Evolutionary conservation across 1,284 basidiomycete species (phyloP).

Genomic region (Takashimella koratensis): DNA sequence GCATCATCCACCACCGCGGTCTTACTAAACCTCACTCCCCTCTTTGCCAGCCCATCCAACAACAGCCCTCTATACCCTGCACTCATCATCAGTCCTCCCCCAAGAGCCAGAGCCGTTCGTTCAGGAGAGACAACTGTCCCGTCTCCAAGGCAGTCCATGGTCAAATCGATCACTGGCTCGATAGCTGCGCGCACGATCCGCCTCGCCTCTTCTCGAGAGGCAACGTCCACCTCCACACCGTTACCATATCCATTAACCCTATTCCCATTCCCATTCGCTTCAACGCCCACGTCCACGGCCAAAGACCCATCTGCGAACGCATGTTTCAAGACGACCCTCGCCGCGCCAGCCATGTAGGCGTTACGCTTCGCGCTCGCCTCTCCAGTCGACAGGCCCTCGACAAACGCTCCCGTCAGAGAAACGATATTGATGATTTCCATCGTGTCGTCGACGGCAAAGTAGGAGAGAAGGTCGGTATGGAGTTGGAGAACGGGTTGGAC

Average conservation of each 20-base stretch:
- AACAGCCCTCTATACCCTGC: slow-evolving; percentile 32
- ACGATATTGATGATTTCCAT: slow-evolving; percentile 35
- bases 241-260: too few species aligned
- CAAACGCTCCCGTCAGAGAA: slow-evolving; percentile 25
- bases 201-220: slow-evolving; percentile 23
- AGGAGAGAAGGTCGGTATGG: slow-evolving; percentile 33
- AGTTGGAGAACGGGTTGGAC: slow-evolving; percentile 22
- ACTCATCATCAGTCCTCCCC: slow-evolving; percentile 40
- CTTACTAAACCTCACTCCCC: slow-evolving; percentile 27
- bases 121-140: slow-evolving; percentile 24
- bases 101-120: slow-evolving; percentile 30
- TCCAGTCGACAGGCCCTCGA: slow-evolving; percentile 24
- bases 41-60: slow-evolving; percentile 23
- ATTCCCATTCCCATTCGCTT: too few species aligned
- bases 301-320: slow-evolving; percentile 35
- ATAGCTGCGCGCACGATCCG: slow-evolving; percentile 22
- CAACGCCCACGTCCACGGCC: too few species aligned
- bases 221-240: slow-evolving; percentile 8
- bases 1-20: slow-evolving; percentile 35
- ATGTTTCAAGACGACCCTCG: slow-evolving; percentile 34
- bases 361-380: slow-evolving; percentile 36
- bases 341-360: slow-evolving; percentile 38
- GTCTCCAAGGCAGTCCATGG: slow-evolving; percentile 35
- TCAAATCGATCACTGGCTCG: slow-evolving; percentile 27
- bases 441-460: slow-evolving; percentile 35